phyloP scores from a whole-genome alignment of 202 grass and related monocot species.

The Dendrocalamus latiflorus region DNA sequence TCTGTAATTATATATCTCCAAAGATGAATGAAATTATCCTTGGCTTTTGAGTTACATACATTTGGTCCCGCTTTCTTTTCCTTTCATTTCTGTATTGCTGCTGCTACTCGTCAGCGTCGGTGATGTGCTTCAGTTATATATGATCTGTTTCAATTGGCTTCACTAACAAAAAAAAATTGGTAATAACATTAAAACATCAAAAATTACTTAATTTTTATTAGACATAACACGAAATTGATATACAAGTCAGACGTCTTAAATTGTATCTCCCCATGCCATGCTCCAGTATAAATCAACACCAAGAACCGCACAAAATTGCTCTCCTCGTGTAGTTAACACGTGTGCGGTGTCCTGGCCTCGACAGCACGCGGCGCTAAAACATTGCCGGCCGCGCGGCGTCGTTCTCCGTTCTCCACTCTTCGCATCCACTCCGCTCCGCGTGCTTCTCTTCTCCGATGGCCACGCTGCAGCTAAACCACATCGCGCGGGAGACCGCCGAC shows the following conservation, averaged over 20 bases:
- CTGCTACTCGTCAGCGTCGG: background rate
- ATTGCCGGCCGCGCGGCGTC: background rate
- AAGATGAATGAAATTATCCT: constrained; percentile 10
- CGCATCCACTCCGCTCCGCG: background rate
- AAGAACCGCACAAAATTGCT: background rate
- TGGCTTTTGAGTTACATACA: too few species aligned
- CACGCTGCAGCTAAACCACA: constrained; percentile 72
- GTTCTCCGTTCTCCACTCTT: background rate
- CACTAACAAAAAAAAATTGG: too few species aligned
- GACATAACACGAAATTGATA: too few species aligned
- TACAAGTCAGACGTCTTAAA: too few species aligned
- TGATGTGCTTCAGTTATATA: too few species aligned
- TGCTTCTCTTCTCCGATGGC: constrained; percentile 37
- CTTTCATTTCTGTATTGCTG: background rate
- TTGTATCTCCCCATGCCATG: too few species aligned
- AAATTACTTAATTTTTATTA: too few species aligned
- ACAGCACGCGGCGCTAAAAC: background rate
- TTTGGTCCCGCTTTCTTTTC: background rate
- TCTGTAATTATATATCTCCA: background rate
- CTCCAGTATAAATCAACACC: background rate
- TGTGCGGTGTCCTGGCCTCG: background rate
- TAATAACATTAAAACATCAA: too few species aligned
- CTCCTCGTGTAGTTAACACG: background rate
- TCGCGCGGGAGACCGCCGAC: constrained; percentile 77
- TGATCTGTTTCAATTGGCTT: too few species aligned